Evolutionary conservation across 177 flowering plant species (phyloP).

Genomic region (Vitis hybrid): DNA sequence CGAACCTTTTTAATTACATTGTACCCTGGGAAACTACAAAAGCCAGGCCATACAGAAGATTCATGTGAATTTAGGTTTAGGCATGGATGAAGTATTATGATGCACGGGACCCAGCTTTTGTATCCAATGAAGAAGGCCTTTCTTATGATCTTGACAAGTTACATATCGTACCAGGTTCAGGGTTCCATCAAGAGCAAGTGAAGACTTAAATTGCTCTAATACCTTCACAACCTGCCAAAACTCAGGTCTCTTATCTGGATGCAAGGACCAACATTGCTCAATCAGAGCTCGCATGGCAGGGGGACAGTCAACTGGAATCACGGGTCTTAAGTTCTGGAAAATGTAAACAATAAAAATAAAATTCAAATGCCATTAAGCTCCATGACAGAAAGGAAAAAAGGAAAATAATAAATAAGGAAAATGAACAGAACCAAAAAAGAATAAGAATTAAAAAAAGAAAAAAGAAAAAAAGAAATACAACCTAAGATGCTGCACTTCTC

Average conservation of each 20-base stretch:
- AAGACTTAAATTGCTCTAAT: slow-evolving; percentile 64
- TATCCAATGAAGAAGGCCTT: slow-evolving; percentile 70
- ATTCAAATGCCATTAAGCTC: too few relatives aligned
- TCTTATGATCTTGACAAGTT: slow-evolving; percentile 72
- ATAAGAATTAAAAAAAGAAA: too few relatives aligned
- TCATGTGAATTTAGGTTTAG: slow-evolving; percentile 57
- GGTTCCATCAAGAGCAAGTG: slow-evolving; percentile 57
- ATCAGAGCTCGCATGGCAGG: slow-evolving; percentile 63
- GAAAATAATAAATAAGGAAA: too few relatives aligned
- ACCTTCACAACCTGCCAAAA: slow-evolving; percentile 89
- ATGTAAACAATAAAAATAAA: background rate
- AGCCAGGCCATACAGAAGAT: slow-evolving; percentile 16
- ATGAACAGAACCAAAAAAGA: too few relatives aligned
- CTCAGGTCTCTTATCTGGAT: slow-evolving; percentile 81
- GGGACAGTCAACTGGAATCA: slow-evolving; percentile 58
- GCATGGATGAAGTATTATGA: slow-evolving; percentile 25
- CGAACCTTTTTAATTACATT: slow-evolving; percentile 31
- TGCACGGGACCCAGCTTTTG: slow-evolving; percentile 58
- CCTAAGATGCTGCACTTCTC: too few relatives aligned
- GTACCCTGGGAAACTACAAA: slow-evolving; percentile 26
- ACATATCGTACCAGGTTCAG: slow-evolving; percentile 43
- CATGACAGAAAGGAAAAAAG: background rate
- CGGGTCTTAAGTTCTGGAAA: slow-evolving; percentile 67
- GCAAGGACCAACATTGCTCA: slow-evolving; percentile 82
- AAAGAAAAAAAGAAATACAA: background rate